phyloP scores from a whole-genome alignment of 805 yeast species.

The Saturnispora kantuleensis region DNA sequence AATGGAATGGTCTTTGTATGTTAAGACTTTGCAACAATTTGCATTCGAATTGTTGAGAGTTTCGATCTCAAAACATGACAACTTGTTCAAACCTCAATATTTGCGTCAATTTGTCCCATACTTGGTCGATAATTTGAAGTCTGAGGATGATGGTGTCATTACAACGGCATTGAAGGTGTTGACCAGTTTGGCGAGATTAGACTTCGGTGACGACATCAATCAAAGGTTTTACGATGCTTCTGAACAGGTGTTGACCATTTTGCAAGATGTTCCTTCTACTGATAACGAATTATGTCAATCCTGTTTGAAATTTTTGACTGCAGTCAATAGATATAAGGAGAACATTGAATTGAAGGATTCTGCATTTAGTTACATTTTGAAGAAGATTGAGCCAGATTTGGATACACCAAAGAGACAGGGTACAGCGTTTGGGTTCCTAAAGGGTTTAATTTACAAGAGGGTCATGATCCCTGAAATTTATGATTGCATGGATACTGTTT shows the following conservation, averaged over 20 bases:
- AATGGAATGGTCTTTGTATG: slow-evolving; percentile 45
- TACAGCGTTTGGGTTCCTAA: slow-evolving; percentile 74
- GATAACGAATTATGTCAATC: slow-evolving; percentile 73
- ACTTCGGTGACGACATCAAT: slow-evolving; percentile 46
- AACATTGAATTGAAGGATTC: slow-evolving; percentile 57
- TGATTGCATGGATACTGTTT: slow-evolving; percentile 73
- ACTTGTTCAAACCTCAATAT: slow-evolving; percentile 48
- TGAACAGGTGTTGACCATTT: slow-evolving; percentile 47
- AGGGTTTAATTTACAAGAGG: slow-evolving; percentile 65
- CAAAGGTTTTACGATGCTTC: slow-evolving; percentile 49
- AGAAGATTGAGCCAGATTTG: slow-evolving; percentile 71
- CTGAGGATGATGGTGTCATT: slow-evolving; percentile 72
- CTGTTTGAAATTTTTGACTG: slow-evolving; percentile 62
- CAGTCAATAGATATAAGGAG: slow-evolving; percentile 59
- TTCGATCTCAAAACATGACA: slow-evolving; percentile 54
- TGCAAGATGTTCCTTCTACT: slow-evolving; percentile 71
- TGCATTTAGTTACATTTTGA: slow-evolving; percentile 64
- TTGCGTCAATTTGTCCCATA: slow-evolving; percentile 69
- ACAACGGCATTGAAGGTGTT: slow-evolving; percentile 57
- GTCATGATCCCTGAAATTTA: slow-evolving; percentile 80
- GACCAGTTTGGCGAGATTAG: slow-evolving; percentile 48
- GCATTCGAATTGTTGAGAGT: slow-evolving; percentile 67
- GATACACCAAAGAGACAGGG: slow-evolving; percentile 87
- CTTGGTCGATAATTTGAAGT: slow-evolving; percentile 46
- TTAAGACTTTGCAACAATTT: slow-evolving; percentile 60